These are phyloP conservation scores for Nannochloropsis salina DNA, from an alignment of 108 stramenopile species.

Conservation along the genomic window DNA sequence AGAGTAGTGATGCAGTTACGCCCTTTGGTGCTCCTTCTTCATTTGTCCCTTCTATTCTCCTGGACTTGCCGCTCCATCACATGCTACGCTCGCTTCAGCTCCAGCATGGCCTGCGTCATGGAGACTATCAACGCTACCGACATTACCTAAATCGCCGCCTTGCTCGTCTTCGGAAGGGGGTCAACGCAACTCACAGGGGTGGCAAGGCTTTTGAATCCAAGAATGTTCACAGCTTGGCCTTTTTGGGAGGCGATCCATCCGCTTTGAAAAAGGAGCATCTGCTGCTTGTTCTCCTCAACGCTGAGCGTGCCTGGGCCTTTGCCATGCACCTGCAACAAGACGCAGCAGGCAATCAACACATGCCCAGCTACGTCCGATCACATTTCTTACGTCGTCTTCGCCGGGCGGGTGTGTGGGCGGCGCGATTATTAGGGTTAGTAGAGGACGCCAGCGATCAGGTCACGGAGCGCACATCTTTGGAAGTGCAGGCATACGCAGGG, in stretches of 20 bases:
- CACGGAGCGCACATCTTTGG: not conserved
- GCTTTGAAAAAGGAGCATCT: conserved; percentile 8
- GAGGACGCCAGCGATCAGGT: not conserved
- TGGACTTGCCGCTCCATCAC: not conserved
- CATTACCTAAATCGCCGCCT: not conserved
- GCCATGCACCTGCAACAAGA: not conserved
- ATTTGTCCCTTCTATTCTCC: not conserved
- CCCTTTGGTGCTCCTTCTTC: too few relatives aligned
- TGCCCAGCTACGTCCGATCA: not conserved
- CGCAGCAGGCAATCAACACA: conserved; percentile 5
- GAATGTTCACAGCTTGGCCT: not conserved
- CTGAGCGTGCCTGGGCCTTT: not conserved
- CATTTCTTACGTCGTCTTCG: not conserved
- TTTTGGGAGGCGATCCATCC: not conserved
- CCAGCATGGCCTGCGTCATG: conserved; percentile 3
- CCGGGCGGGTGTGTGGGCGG: not conserved
- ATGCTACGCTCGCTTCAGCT: not conserved
- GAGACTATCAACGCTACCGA: conserved; percentile 7
- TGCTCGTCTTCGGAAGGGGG: not conserved
- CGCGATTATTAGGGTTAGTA: not conserved
- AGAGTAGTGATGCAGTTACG: too few relatives aligned
- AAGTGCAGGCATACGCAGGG: not conserved
- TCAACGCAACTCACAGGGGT: not conserved
- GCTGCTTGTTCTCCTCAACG: not conserved
- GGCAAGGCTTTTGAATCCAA: conserved; percentile 7